Base-by-base conservation (phyloP, 768 basidiomycete species). In the Suillus luteus region DNA sequence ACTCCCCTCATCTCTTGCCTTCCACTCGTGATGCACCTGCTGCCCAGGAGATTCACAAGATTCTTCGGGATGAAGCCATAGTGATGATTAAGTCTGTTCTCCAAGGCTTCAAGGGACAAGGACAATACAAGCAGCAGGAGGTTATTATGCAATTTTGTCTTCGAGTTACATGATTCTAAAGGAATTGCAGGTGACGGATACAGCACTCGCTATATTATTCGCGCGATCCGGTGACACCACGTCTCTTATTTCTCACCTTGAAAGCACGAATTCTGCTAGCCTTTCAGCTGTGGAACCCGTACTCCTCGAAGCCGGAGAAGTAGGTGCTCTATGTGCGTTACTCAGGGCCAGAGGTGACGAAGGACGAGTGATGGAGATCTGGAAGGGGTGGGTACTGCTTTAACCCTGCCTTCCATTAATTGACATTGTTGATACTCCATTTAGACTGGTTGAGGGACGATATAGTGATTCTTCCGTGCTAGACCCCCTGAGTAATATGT, bases 41-140 rank as follows among this genome's bases (percentile, higher is more conserved):
- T 3, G 87, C 93, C 2, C 82, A 83, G 22, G 90, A 90, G 70
- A 80, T 95, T 62, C 80, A 84, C 55, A 83, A 81, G 62, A 84
- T 89, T 48, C 77, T 96, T 54, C 77, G 80, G 35, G 79, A 79
- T 60, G 85, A 89, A 17, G 92, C 95, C 6, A 78, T 79, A 51
- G 86, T 91, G 46, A 96, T 95, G 92, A 77, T 97, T 44, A 82
- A 86, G 65, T 75, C 74, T 14, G 89, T 92, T 65, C 76, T 95
- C 66, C 83, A 82, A 63, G 88, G 86, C 65, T 91, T 1, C 70
- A 78, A 1, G 92, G 93, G 72, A 78, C 92, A 7, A 91, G 91
- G 71, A 75, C 82, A 1, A 75, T 83, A 24, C 76, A 93, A 37
- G 75, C 80, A 63, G 58, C 71, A 35, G 79, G 77, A 3, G 81